Percentiles rank a stretch among this genome's conserved stretches.
phyloP scores from a whole-genome alignment of 2,329 filamentous ascomycete genomes.

The Pyrenophora teres region DNA sequence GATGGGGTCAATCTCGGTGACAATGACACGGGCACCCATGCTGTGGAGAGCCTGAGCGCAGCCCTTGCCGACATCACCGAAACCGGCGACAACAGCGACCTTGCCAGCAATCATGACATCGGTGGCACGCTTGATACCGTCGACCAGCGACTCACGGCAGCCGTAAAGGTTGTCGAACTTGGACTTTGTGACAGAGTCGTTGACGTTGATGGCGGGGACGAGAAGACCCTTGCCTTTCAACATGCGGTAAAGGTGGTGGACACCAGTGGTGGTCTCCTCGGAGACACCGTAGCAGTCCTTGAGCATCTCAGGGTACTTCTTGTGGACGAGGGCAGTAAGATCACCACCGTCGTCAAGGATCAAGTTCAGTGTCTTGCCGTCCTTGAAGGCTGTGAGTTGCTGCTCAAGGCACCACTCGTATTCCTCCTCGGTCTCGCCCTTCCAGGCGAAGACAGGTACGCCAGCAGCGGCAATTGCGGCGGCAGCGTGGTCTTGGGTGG shows the following conservation, averaged over 20 bases:
- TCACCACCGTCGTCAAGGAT: constrained; percentile 99
- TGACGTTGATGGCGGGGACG: constrained; percentile 96
- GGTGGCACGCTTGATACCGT: constrained; percentile 99
- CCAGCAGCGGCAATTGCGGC: constrained; percentile 94
- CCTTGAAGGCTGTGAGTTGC: constrained; percentile 96
- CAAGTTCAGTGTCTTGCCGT: constrained; percentile 93
- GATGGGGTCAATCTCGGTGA: constrained; percentile 98
- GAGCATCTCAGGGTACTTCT: constrained; percentile 98
- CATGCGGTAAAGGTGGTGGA: constrained; percentile 99
- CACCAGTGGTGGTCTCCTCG: constrained; percentile 99
- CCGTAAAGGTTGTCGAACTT: constrained; percentile 99
- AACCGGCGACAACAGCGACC: constrained; percentile 96
- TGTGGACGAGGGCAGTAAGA: constrained; percentile 92
- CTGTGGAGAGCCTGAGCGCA: constrained; percentile 93
- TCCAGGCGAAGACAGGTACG: constrained; percentile 84
- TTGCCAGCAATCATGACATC: constrained; percentile 99
- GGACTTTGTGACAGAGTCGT: constrained; percentile 99
- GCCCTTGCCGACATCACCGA: constrained; percentile 98
- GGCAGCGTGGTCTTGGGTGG: constrained; percentile 96
- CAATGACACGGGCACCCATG: constrained; percentile 95
- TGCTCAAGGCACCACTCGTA: constrained; percentile 99
- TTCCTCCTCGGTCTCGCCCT: constrained; percentile 98
- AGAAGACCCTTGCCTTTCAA: constrained; percentile 77
- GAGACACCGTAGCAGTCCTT: constrained; percentile 98
- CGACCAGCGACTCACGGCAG: constrained; percentile 97